Base-by-base conservation (phyloP, 1,139 yeast species). In the Zygosaccharomyces pseudobailii region DNA sequence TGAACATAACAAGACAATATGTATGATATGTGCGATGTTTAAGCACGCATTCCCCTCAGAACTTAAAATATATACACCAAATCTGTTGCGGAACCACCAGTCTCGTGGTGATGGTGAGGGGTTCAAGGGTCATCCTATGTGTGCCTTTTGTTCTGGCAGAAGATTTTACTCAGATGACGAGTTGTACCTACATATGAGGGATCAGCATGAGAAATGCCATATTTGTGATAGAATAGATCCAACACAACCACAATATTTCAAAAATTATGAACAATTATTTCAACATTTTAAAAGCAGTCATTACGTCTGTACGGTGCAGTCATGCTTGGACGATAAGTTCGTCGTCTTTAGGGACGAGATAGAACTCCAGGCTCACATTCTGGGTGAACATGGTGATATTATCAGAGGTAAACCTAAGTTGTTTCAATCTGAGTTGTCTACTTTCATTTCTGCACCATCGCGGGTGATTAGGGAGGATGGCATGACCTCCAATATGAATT, bases 91-190 rank as follows among this genome's bases (percentile, higher is more conserved):
- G 51, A 74, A 71, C 45, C 99, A 92, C 68, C 85, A 84, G 62
- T 66, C 74, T 5, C 74, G 72, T 36, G 97, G 96, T 39, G 78
- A 76, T 55, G 61, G 63, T 17, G 76, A 74, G 40, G 97, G 97
- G 3, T 90, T 90, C 64, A 72, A 69, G 8, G 97, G 97, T 0
- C 99, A 92, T 63, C 97, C 97, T 0, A 75, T 76, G 55, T 92
- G 99, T 73, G 80, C 79, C 55, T 87, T 87, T 65, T 92, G 98
- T 67, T 70, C 77, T 4, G 80, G 81, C 1, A 75, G 72, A 55
- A 69, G 95, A 49, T 90, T 87, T 63, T 92, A 92, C 63, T 88
- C 96, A 0, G 89, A 82, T 46, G 97, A 92, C 62, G 97, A 90
- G 63, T 73, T 89, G 57, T 81, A 79, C 58, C 68, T 82, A 35